Evolutionary conservation across 768 basidiomycete genomes (phyloP), one percentile per base, ranked within the genome.

Genomic region (Peribolospora kevripleyi): DNA sequence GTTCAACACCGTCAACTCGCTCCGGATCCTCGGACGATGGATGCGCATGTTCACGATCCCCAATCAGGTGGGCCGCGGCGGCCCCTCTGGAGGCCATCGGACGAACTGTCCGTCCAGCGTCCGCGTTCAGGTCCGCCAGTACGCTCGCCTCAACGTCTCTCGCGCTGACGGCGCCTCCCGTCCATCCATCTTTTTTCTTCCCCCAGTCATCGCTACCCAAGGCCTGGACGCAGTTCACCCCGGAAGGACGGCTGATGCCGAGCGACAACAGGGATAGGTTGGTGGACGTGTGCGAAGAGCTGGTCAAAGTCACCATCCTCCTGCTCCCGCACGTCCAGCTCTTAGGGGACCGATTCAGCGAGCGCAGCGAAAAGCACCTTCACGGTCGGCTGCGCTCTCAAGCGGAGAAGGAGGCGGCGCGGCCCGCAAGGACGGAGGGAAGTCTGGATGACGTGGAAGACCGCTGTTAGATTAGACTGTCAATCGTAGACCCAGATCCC

Each of bases 281-380:
- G 5, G 66, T 66, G 46, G 68, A 69, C 59, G 67, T 69, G 5
- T 65, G 64, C 57, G 68, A 69, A 42, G 68, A 69, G 48, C 61
- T 69, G 38, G 59, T 69, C 56, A 67, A 68, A 42, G 51, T 62
- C 7, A 64, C 64, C 2, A 11, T 57, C 39, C 51, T 69, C 47
- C 55, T 67, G 40, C 48, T 49, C 4, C 67, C 66, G 6, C 62
- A 65, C 53, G 48, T 55, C 9, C 58, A 56, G 7, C 54, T 65
- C 7, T 57, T 68, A 39, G 61, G 58, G 1, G 65, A 65, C 51
- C 57, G 67, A 7, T 68, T 53, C 51, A 64, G 63, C 47, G 67
- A 68, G 58, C 47, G 67, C 37, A 61, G 60, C 51, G 67, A 68
- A 58, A 61, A 55, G 52, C 40, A 54, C 13, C 60, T 55, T 42